Conservation (phyloP, 306 rosid species). For the Geum urbanum region DNA sequence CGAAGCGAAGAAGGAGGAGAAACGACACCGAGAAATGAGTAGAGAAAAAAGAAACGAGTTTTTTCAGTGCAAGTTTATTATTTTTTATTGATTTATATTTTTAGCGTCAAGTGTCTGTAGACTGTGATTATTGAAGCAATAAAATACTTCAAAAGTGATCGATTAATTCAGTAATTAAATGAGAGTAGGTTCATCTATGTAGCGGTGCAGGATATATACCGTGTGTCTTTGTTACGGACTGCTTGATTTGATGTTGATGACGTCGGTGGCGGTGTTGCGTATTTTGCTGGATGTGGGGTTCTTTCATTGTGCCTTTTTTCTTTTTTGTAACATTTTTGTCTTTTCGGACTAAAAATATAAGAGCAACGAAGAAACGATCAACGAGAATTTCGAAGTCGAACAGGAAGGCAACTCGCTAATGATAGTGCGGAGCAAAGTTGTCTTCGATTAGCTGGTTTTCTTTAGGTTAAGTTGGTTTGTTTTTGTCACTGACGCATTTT, state of each 20-base stretch:
- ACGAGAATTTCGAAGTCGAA: too few relatives aligned
- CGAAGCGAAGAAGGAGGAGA: conserved; percentile 46
- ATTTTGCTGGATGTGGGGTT: neutral
- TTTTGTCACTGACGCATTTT: too few relatives aligned
- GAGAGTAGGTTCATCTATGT: accelerated
- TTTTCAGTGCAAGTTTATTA: conserved; percentile 3
- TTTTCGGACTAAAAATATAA: too few relatives aligned
- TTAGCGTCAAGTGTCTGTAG: neutral
- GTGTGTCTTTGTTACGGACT: conserved; percentile 12
- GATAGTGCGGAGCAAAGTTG: too few relatives aligned
- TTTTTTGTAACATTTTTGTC: neutral
- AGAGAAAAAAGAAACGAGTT: neutral
- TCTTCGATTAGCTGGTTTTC: too few relatives aligned
- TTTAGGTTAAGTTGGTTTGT: too few relatives aligned
- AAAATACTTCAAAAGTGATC: conserved; percentile 1
- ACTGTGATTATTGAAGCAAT: neutral
- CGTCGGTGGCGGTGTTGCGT: neutral
- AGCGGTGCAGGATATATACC: neutral
- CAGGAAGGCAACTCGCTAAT: too few relatives aligned
- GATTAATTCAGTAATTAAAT: neutral
- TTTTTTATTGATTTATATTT: neutral
- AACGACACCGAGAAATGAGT: conserved; percentile 23
- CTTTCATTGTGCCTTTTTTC: neutral
- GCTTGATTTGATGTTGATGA: neutral
- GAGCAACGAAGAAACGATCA: too few relatives aligned